Percentiles rank a stretch among this genome's conserved stretches.
phyloP scores from a whole-genome alignment of 1,139 yeast species.

The Taiozyma sp. region DNA sequence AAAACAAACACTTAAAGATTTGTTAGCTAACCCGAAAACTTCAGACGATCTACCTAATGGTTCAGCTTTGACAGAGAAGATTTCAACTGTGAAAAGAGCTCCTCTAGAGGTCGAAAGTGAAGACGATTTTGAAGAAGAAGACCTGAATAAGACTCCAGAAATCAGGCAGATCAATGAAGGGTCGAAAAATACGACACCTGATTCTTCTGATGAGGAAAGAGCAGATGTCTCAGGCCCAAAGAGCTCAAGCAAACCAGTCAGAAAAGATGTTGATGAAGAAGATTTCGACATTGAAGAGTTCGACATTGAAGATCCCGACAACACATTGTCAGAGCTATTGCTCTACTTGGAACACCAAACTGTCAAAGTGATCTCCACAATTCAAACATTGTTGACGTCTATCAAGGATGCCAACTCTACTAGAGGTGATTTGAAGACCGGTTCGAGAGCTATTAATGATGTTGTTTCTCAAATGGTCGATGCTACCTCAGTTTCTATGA shows the following conservation, averaged over 20 bases:
- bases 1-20: neutral
- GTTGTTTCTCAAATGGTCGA: conserved; percentile 87
- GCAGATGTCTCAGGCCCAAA: neutral
- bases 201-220: neutral
- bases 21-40: neutral
- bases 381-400: conserved; percentile 74
- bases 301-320: conserved; percentile 83
- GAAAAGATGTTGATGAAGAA: conserved; percentile 3
- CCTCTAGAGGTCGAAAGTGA: conserved; percentile 1
- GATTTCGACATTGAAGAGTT: conserved; percentile 66
- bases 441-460: conserved; percentile 67
- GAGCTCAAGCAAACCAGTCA: conserved; percentile 1
- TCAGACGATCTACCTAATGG: neutral
- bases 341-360: conserved; percentile 92
- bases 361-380: conserved; percentile 84
- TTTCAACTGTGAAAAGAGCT: neutral
- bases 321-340: conserved; percentile 78
- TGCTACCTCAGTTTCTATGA: conserved; percentile 86
- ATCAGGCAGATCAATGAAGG: neutral
- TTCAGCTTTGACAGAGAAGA: neutral
- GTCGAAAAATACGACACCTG: neutral
- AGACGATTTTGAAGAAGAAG: neutral
- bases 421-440: conserved; percentile 66
- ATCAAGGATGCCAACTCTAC: conserved; percentile 76
- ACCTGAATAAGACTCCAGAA: neutral